Conservation (phyloP, 2,329 filamentous ascomycete genomes). For the Penicillium occitanis region DNA sequence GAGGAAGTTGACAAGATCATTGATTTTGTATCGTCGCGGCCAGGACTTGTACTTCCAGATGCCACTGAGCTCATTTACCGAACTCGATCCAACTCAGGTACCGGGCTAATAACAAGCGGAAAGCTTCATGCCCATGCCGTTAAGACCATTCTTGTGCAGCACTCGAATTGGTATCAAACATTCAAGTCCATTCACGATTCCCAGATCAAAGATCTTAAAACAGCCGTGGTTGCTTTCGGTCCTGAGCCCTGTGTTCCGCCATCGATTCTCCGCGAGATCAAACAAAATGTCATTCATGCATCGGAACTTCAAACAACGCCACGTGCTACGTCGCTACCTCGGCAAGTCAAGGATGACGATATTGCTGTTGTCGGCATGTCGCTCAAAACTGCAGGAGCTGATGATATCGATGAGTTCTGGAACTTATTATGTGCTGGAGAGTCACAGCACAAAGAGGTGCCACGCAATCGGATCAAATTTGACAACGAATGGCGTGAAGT, state of each 20-base stretch:
- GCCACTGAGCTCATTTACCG: slow-evolving; percentile 30
- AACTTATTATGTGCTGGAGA: slow-evolving; percentile 28
- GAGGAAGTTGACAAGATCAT: slow-evolving; percentile 26
- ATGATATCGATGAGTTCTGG: slow-evolving; percentile 35
- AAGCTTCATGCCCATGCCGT: slow-evolving; percentile 34
- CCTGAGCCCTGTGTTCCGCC: slow-evolving; percentile 40
- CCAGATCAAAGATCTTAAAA: slow-evolving; percentile 16
- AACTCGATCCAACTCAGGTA: slow-evolving; percentile 27
- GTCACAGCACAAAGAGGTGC: slow-evolving; percentile 25
- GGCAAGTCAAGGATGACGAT: slow-evolving; percentile 23
- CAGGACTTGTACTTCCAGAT: slow-evolving; percentile 34
- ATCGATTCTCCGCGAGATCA: slow-evolving; percentile 29
- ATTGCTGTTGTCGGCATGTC: slow-evolving; percentile 39
- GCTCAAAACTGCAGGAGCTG: slow-evolving; percentile 32
- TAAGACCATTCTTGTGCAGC: slow-evolving; percentile 36
- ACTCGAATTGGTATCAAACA: slow-evolving; percentile 37
- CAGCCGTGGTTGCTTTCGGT: slow-evolving; percentile 37
- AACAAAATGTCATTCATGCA: slow-evolving; percentile 18
- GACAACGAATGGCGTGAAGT: slow-evolving; percentile 21
- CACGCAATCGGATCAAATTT: slow-evolving; percentile 22
- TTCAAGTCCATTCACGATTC: slow-evolving; percentile 26
- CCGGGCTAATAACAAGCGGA: slow-evolving; percentile 24
- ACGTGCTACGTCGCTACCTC: not conserved
- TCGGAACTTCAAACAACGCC: not conserved
- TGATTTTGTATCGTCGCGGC: slow-evolving; percentile 8